Evolutionary conservation across 768 basidiomycete genomes (phyloP), one percentile per base, ranked within the genome.

Genomic region (Pulveroboletus sp.): DNA sequence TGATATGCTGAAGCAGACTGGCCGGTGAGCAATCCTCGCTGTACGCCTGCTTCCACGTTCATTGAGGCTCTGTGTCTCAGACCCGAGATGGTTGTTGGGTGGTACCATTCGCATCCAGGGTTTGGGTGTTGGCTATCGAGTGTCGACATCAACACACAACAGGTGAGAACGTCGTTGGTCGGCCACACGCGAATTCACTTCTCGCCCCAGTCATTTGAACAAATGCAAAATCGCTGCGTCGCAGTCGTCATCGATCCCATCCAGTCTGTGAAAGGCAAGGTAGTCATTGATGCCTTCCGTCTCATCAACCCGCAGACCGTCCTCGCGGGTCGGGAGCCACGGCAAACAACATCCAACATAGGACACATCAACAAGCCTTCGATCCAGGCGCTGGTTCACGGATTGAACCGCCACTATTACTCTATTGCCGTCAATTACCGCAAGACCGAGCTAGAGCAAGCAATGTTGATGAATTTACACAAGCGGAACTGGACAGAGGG

Each of bases 61-160:
- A 49, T 45, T 41, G 42, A 58, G 39, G 31, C 49, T 26, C 31
- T n/a, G 43, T 46, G 42, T 6, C 28, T 14, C 51, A 85, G 94
- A 60, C 90, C 95, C 30, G 96, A 98, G 75, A 90, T 87, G 84
- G 96, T 98, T 6, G 96, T 99, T 1, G 96, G 96, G 4, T 99
- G 96, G 96, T 99, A 99, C 65, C 96, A 99, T 71, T 98, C 96
- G 35, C 96, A 99, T 76, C 96, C 96, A 48, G 96, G 96, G 33
- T 99, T 98, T 70, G 96, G 96, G 5, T 99, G 96, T 69, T 99
- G 96, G 96, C 75, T 99, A 36, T 97, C 94, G 40, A 93, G 92
- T 60, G 95, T 98, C 18, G 96, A 99, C 72, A 93, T 98, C 65
- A 96, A 97, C 71, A 99, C 96, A 5, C 96, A 99, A 64, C 96